Percentiles rank a stretch among this genome's conserved stretches.
These are phyloP conservation scores for Ceratocystis destructans DNA, from an alignment of 2,329 filamentous ascomycete species.

Conservation along the genomic window DNA sequence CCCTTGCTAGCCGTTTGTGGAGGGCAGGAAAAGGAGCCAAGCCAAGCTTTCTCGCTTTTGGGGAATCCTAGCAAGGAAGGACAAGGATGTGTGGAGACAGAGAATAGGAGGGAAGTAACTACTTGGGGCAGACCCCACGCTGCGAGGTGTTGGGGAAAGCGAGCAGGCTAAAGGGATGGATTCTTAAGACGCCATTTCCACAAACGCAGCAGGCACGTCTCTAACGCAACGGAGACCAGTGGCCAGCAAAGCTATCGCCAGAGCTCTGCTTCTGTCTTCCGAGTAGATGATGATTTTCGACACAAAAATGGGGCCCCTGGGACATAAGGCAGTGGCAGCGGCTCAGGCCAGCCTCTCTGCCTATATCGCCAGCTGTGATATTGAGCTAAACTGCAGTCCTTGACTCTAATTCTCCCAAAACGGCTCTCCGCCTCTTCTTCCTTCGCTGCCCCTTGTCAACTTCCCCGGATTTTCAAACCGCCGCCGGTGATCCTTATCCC, in stretches of 20 bases:
- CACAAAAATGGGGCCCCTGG: too few relatives aligned
- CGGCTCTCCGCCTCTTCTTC: neutral
- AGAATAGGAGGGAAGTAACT: neutral
- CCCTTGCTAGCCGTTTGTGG: neutral
- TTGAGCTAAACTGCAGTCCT: neutral
- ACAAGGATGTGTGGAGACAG: neutral
- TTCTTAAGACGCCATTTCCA: neutral
- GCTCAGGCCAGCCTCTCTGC: neutral
- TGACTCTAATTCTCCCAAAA: neutral
- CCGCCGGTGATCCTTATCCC: neutral
- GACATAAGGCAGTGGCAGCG: too few relatives aligned
- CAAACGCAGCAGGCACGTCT: neutral
- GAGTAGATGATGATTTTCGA: too few relatives aligned
- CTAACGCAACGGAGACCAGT: neutral
- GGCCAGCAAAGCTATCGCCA: neutral
- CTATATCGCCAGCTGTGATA: neutral
- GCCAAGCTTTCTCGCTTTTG: neutral
- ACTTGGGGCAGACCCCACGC: too few relatives aligned
- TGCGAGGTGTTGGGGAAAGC: neutral
- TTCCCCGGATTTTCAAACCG: slow-evolving; percentile 9
- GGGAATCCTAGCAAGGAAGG: neutral
- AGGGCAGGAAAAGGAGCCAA: neutral
- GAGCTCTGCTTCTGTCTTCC: neutral
- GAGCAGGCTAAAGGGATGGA: neutral
- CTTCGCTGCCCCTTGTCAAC: neutral